These are phyloP conservation scores for Fomitopsis pinicola DNA, from an alignment of 1,284 basidiomycete genomes.

Conservation along the genomic window DNA sequence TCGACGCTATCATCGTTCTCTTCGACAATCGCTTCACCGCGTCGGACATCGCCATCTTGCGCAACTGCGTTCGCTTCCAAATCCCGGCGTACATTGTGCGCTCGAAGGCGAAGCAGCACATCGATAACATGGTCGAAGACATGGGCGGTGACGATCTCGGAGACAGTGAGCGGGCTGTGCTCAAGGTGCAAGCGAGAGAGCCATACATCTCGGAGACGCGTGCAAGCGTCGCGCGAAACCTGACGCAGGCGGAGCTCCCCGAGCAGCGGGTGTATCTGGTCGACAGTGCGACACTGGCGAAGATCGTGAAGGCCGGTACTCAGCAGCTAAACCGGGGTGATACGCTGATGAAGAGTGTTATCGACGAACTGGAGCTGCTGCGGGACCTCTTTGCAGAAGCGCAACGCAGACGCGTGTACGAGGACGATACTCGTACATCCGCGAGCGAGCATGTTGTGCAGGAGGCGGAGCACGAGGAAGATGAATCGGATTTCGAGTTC, in stretches of 20 bases:
- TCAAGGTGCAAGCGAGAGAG: neutral
- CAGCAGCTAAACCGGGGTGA: no score
- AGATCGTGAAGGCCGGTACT: neutral
- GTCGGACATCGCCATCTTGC: neutral
- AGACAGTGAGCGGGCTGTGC: neutral
- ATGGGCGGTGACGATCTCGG: neutral
- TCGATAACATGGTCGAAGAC: neutral
- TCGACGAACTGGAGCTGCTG: neutral
- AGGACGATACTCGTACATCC: neutral
- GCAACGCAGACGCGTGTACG: neutral
- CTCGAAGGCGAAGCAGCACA: neutral
- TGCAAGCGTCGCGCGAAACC: neutral
- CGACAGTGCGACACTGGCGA: neutral
- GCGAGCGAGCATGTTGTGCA: no score
- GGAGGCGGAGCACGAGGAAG: no score
- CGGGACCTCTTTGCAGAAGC: neutral
- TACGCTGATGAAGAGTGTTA: neutral
- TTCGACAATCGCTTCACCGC: conserved; percentile 1
- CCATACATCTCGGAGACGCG: neutral
- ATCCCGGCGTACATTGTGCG: conserved; percentile 2
- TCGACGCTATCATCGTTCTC: neutral
- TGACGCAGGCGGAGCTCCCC: neutral
- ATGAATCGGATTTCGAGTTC: no score
- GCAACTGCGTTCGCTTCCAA: neutral
- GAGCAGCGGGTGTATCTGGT: neutral